These are phyloP conservation scores for Penicillium hordei DNA, from an alignment of 2,329 filamentous ascomycete species.

Conservation along the genomic window DNA sequence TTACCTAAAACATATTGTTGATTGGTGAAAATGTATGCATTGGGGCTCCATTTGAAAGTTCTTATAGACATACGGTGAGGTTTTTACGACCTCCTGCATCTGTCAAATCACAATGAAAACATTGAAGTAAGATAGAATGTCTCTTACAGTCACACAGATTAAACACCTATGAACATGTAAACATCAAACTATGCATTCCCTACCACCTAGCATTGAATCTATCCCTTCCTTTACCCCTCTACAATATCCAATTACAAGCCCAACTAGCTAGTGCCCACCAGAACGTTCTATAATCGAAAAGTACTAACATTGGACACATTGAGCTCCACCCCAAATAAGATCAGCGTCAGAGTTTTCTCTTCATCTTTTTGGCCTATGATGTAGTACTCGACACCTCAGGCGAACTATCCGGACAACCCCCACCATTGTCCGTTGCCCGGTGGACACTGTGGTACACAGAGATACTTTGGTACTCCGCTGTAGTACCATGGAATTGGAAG, in stretches of 20 bases:
- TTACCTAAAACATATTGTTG: neutral
- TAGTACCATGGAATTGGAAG: neutral
- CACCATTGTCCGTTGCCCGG: slow-evolving; percentile 3
- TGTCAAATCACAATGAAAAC: neutral
- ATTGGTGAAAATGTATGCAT: neutral
- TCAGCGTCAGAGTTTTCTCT: slow-evolving; percentile 15
- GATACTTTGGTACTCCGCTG: neutral
- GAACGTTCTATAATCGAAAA: neutral
- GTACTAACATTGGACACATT: neutral
- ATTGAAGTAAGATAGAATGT: neutral
- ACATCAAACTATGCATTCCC: neutral
- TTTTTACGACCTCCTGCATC: neutral
- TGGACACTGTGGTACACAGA: slow-evolving; percentile 8
- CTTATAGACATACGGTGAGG: neutral
- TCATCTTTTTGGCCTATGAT: neutral
- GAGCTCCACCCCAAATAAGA: neutral
- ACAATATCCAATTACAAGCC: neutral
- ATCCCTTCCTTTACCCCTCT: neutral
- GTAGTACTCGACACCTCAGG: slow-evolving; percentile 3
- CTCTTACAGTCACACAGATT: neutral
- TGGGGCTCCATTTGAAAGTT: neutral
- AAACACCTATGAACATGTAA: neutral
- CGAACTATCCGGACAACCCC: neutral
- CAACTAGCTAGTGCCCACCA: neutral
- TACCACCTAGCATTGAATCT: neutral